Base-by-base conservation (phyloP, 208 protist species). In the Trypanosomatidae sp. region DNA sequence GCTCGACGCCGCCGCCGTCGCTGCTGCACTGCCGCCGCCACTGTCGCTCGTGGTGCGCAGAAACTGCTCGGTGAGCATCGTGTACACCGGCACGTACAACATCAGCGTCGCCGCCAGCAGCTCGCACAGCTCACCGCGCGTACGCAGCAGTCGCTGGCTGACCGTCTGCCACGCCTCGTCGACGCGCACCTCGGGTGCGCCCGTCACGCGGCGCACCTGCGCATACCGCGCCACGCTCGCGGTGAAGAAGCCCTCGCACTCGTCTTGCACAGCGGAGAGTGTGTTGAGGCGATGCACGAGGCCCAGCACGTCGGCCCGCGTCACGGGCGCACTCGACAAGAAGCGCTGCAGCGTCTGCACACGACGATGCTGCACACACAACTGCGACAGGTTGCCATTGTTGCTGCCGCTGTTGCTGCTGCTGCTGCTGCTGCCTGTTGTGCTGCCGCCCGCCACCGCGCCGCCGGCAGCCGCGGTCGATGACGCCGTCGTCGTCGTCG, bases 161-260 rank as follows among this genome's bases (percentile, higher is more conserved):
- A 47, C 18, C 21, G 30, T 25, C 22, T 53, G 45, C 11, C 33
- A 1, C 13, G 60, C 4, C 18, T 53, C 28, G n/a, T 53, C 48
- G 28, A 43, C 35, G 4, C 24, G n/a, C 42, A 65, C 53, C 5
- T 47, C 24, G 1, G 59, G 59, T 1, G 60, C 58, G 2, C 71
- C 71, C 18, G 48, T 76, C 3, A 81, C 64, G 33, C 44, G 23
- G 16, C 57, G 57, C 35, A 76, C 65, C 7, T 40, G 43, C 25
- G 53, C 45, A 40, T 74, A 75, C 37, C 55, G 49, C 26, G 33
- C 47, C 10, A 50, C 51, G 13, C 43, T 19, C 5, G 33, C 33
- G 13, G 25, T 3, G 11, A 56, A 5, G 27, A 37, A 59, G 32
- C 43, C 48, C 10, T 26, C 19, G 30, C 27, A 37, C 32, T 16